These are phyloP conservation scores for Astrothelium macrocarpum DNA, from an alignment of 495 filamentous ascomycete species.

Conservation along the genomic window DNA sequence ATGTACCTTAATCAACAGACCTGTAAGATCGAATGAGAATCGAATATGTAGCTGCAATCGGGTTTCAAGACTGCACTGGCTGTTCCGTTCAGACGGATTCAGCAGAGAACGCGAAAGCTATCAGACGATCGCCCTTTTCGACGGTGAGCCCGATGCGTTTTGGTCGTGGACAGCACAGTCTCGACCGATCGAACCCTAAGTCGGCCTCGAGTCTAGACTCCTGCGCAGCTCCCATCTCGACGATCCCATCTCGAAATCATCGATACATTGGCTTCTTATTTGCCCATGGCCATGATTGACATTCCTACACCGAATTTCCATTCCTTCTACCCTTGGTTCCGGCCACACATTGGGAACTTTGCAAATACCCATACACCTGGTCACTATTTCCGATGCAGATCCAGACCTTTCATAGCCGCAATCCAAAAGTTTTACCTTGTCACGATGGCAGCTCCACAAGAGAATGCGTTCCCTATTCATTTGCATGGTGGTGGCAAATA, in stretches of 20 bases:
- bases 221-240: not conserved
- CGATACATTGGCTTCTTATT: not conserved
- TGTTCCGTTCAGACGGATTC: no score
- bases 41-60: no score
- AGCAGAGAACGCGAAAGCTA: no score
- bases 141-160: not conserved
- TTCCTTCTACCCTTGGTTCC: not conserved
- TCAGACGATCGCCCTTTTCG: no score
- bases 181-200: not conserved
- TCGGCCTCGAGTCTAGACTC: not conserved
- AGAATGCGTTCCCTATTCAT: not conserved
- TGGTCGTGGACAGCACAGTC: no score
- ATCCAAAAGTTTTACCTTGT: not conserved
- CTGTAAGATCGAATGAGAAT: no score
- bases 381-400: not conserved
- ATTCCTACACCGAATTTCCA: not conserved
- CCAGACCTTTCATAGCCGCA: not conserved
- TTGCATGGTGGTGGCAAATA: not conserved
- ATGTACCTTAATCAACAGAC: no score
- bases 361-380: not conserved
- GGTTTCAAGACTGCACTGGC: no score
- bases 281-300: not conserved
- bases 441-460: not conserved
- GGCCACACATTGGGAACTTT: not conserved
- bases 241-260: not conserved